Evolutionary conservation across 305 asterid genomes (phyloP).

Genomic region (Euphrasia arctica): DNA sequence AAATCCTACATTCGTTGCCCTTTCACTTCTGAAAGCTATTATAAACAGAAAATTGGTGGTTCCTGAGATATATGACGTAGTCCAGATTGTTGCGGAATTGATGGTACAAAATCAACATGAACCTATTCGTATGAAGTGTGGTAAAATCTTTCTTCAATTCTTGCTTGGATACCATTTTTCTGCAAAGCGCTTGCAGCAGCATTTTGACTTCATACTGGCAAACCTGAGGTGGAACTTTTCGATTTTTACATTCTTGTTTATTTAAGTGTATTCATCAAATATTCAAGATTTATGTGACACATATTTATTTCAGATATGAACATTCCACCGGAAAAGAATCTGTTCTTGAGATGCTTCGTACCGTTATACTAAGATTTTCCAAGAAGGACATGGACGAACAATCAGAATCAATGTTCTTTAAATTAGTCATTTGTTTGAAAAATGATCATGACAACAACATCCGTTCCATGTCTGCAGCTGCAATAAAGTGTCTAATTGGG

Average conservation of each 20-base stretch:
- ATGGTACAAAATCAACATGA: slow-evolving; percentile 90
- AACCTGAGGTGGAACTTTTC: slow-evolving; percentile 59
- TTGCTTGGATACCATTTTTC: slow-evolving; percentile 76
- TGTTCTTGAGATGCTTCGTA: slow-evolving; percentile 93
- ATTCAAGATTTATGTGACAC: slow-evolving; percentile 10
- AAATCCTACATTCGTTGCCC: slow-evolving; percentile 78
- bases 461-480: slow-evolving; percentile 83
- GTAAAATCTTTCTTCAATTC: slow-evolving; percentile 80
- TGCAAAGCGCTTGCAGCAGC: slow-evolving; percentile 71
- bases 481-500: slow-evolving; percentile 73
- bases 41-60: slow-evolving; percentile 71
- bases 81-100: slow-evolving; percentile 68
- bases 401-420: slow-evolving; percentile 63
- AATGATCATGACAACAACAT: slow-evolving; percentile 82
- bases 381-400: slow-evolving; percentile 48
- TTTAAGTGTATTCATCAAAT: neutral
- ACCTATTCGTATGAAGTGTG: slow-evolving; percentile 76
- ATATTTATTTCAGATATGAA: slow-evolving; percentile 55
- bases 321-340: slow-evolving; percentile 93
- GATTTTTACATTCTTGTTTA: neutral
- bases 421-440: slow-evolving; percentile 70
- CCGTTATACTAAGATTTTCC: slow-evolving; percentile 76
- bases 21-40: slow-evolving; percentile 83
- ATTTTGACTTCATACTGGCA: slow-evolving; percentile 67
- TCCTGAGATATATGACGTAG: slow-evolving; percentile 80